phyloP scores from a whole-genome alignment of 257 asterid genomes.

The Ophiorrhiza pumila region DNA sequence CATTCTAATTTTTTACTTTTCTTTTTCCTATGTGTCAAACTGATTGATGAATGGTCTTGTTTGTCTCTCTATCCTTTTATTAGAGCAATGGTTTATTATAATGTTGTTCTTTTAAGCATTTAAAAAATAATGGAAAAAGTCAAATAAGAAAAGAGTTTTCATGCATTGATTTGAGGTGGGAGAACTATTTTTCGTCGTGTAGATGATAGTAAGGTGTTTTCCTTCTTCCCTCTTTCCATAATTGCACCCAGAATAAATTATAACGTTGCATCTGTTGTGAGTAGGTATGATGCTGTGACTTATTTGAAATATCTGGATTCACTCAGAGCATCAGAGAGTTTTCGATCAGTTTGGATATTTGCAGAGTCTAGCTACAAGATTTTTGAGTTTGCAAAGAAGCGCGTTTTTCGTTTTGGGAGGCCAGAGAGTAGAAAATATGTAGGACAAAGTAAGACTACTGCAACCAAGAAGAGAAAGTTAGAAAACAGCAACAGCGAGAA shows the following conservation, averaged over 20 bases:
- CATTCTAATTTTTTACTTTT: neutral
- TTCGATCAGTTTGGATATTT: slow-evolving; percentile 96
- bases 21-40: neutral
- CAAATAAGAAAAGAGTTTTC: neutral
- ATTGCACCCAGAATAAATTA: neutral
- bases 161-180: neutral
- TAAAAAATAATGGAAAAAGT: neutral
- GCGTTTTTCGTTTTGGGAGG: slow-evolving; percentile 89
- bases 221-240: neutral
- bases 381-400: slow-evolving; percentile 89
- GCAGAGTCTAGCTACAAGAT: slow-evolving; percentile 98
- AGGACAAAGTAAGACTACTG: slow-evolving; percentile 43
- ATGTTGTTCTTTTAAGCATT: neutral
- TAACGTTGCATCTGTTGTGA: slow-evolving; percentile 22
- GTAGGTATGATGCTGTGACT: slow-evolving; percentile 95
- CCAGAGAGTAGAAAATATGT: slow-evolving; percentile 47
- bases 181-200: neutral
- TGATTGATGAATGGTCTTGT: neutral
- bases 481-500: slow-evolving; percentile 46
- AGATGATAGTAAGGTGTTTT: slow-evolving; percentile 7
- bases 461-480: slow-evolving; percentile 68
- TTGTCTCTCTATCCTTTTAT: neutral
- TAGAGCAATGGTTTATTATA: neutral
- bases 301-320: slow-evolving; percentile 95
- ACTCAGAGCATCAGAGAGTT: slow-evolving; percentile 96